These are phyloP conservation scores for Zasmidium angulare DNA, from an alignment of 2,329 filamentous ascomycete genomes.

Conservation along the genomic window DNA sequence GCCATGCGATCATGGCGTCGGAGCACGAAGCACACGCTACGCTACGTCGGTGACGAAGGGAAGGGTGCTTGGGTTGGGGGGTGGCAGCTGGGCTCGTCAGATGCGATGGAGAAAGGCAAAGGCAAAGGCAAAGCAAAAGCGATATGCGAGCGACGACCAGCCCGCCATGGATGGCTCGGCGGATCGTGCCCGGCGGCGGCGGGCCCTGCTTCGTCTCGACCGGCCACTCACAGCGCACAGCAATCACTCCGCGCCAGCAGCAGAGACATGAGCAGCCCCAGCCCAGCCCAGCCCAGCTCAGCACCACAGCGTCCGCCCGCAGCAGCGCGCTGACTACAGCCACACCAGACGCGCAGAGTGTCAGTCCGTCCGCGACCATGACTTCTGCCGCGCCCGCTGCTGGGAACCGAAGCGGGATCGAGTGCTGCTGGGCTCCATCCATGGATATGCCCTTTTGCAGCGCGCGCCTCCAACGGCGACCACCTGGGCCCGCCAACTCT, in stretches of 20 bases:
- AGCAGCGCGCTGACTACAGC: background rate
- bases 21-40: constrained; percentile 19
- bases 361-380: too few relatives aligned
- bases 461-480: background rate
- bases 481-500: background rate
- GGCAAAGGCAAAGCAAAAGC: background rate
- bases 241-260: too few relatives aligned
- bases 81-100: constrained; percentile 2
- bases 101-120: background rate
- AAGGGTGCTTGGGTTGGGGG: background rate
- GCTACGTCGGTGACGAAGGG: background rate
- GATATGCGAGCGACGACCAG: too few relatives aligned
- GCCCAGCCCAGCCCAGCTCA: background rate
- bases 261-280: too few relatives aligned
- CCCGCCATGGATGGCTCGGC: background rate
- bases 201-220: background rate
- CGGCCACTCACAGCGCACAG: background rate
- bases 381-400: background rate
- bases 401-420: background rate
- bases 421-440: background rate
- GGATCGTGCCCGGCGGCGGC: background rate
- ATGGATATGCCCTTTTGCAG: background rate
- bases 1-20: constrained; percentile 25
- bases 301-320: background rate
- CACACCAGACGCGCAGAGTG: too few relatives aligned